phyloP scores from a whole-genome alignment of 2,329 filamentous ascomycete genomes.

The Leptographium wingfieldii region DNA sequence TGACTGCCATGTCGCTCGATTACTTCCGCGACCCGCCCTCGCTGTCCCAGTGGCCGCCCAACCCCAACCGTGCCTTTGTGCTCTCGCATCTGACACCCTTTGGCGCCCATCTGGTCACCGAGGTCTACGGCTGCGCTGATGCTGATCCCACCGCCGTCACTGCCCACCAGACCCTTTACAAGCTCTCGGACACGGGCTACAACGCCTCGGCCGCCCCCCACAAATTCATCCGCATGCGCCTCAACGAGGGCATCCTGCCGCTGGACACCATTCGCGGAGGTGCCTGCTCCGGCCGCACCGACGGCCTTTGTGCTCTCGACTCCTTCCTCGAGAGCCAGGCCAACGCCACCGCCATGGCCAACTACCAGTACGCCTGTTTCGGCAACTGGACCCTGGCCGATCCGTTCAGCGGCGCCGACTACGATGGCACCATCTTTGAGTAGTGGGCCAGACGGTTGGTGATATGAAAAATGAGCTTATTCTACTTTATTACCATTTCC shows the following conservation, averaged over 20 bases:
- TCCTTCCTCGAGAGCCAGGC: slow-evolving; percentile 28
- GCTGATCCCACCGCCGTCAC: slow-evolving; percentile 26
- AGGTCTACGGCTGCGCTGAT: slow-evolving; percentile 37
- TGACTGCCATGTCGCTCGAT: slow-evolving; percentile 40
- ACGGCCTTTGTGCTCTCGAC: slow-evolving; percentile 30
- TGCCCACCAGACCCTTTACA: slow-evolving; percentile 26
- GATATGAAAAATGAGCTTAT: background rate
- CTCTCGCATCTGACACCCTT: slow-evolving; percentile 41
- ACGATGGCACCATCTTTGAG: slow-evolving; percentile 25
- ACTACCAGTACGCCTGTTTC: slow-evolving; percentile 35
- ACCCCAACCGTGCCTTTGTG: slow-evolving; percentile 31
- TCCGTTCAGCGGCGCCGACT: slow-evolving; percentile 25
- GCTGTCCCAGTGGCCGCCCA: slow-evolving; percentile 26
- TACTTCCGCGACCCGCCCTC: slow-evolving; percentile 36
- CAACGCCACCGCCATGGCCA: slow-evolving; percentile 24
- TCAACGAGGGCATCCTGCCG: slow-evolving; percentile 36
- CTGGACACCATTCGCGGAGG: slow-evolving; percentile 34
- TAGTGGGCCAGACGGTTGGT: background rate
- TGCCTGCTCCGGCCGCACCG: slow-evolving; percentile 25
- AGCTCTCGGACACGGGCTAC: slow-evolving; percentile 31
- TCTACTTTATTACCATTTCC: background rate
- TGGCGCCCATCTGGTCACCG: slow-evolving; percentile 39
- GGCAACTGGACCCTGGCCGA: slow-evolving; percentile 30
- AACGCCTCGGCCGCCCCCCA: slow-evolving; percentile 24
- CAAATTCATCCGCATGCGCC: slow-evolving; percentile 36